Evolutionary conservation across 108 stramenopile genomes (phyloP).

Genomic region (Parmales sp.): DNA sequence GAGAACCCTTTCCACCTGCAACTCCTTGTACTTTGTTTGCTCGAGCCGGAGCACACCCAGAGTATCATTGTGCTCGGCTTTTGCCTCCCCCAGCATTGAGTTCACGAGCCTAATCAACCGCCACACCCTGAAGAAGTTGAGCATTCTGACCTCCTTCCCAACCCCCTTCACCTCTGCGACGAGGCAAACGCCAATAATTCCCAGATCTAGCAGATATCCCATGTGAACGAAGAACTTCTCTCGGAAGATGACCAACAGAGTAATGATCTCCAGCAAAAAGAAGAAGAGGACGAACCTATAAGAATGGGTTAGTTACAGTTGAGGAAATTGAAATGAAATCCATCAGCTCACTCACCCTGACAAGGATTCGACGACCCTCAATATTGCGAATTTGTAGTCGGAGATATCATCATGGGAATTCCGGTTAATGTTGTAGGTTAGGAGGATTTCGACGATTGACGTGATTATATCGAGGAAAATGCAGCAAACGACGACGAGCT

Average conservation of each 20-base stretch:
- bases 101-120: background rate
- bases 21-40: background rate
- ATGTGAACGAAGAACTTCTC: slow-evolving; percentile 5
- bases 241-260: background rate
- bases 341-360: too few species aligned
- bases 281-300: slow-evolving; percentile 9
- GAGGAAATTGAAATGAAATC: too few species aligned
- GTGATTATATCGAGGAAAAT: background rate
- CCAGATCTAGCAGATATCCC: background rate
- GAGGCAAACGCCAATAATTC: background rate
- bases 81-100: background rate
- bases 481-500: background rate
- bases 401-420: too few species aligned
- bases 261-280: background rate
- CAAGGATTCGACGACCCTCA: background rate
- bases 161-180: background rate
- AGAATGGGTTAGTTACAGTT: too few species aligned
- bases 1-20: background rate
- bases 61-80: background rate
- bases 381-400: background rate
- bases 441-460: background rate
- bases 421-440: background rate
- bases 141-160: slow-evolving; percentile 2
- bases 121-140: background rate
- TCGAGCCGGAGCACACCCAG: background rate